Conservation (phyloP, 371 early-diverging fungal genomes). For the Haplosporangium sp. region DNA sequence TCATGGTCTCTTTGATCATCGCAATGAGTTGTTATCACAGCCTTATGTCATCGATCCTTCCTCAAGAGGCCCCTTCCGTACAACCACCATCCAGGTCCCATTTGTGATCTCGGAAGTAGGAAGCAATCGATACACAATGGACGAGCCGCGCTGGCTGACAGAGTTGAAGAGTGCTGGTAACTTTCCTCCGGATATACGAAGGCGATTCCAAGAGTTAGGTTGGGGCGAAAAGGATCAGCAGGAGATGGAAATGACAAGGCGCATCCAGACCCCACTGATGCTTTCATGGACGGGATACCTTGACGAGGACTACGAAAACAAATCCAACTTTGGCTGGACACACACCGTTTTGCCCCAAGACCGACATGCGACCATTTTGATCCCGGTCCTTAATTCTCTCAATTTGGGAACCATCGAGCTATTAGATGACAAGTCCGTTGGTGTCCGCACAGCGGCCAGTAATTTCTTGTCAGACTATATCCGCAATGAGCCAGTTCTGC, state of each 20-base stretch:
- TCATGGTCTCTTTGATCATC: constrained; percentile 60
- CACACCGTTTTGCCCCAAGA: constrained; percentile 29
- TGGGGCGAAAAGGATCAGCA: constrained; percentile 74
- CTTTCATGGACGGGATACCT: constrained; percentile 66
- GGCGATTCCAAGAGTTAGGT: constrained; percentile 68
- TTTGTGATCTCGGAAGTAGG: constrained; percentile 74
- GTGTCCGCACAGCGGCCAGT: constrained; percentile 59
- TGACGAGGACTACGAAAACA: constrained; percentile 61
- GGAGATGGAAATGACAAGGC: constrained; percentile 65
- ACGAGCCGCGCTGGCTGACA: constrained; percentile 71
- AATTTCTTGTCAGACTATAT: constrained; percentile 63
- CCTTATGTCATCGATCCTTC: constrained; percentile 63
- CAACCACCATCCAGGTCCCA: constrained; percentile 63
- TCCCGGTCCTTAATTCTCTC: constrained; percentile 62
- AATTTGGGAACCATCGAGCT: constrained; percentile 65
- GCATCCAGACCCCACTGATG: constrained; percentile 63
- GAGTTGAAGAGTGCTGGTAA: constrained; percentile 67
- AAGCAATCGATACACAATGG: constrained; percentile 67
- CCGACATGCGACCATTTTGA: constrained; percentile 54
- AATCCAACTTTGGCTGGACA: constrained; percentile 50
- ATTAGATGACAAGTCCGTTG: constrained; percentile 62
- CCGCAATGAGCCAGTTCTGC: constrained; percentile 70
- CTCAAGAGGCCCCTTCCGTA: constrained; percentile 67
- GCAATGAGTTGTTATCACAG: constrained; percentile 65
- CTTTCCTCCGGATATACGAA: constrained; percentile 68